Evolutionary conservation across 495 filamentous ascomycete genomes (phyloP).

Genomic region (Lineolata rhizophorae): DNA sequence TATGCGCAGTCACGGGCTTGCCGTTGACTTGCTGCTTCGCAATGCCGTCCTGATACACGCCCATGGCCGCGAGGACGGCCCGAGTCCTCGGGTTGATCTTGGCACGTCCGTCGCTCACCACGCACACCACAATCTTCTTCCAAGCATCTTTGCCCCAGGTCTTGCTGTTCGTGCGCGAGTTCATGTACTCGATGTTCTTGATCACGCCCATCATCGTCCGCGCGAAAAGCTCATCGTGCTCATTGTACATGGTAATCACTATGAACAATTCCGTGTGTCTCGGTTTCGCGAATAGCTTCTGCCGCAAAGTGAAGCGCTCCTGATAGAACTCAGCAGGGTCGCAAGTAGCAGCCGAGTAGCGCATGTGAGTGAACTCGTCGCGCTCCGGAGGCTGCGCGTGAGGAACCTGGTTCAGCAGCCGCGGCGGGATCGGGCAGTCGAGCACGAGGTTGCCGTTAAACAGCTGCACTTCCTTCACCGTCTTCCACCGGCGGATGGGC

Average conservation of each 20-base stretch:
- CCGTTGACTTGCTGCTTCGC: conserved; percentile 95
- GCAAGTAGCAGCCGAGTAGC: conserved; percentile 91
- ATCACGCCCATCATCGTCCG: conserved; percentile 93
- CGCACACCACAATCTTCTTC: conserved; percentile 99
- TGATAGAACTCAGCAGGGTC: conserved; percentile 75
- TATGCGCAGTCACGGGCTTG: conserved; percentile 93
- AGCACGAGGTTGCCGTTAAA: conserved; percentile 95
- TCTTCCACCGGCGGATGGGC: conserved; percentile 86
- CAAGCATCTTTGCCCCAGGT: conserved; percentile 98
- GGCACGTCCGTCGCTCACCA: conserved; percentile 92
- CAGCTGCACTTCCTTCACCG: conserved; percentile 90
- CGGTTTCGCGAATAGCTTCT: conserved; percentile 82
- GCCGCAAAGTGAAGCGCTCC: conserved; percentile 79
- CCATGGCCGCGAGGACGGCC: conserved; percentile 78
- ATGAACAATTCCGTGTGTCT: conserved; percentile 94
- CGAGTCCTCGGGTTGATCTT: conserved; percentile 92
- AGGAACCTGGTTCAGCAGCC: conserved; percentile 61
- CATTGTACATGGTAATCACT: conserved; percentile 97
- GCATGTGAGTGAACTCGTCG: conserved; percentile 98
- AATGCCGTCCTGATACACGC: conserved; percentile 95
- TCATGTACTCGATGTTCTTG: conserved; percentile 98
- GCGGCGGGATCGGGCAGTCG: conserved; percentile 88
- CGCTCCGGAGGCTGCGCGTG: conserved; percentile 63
- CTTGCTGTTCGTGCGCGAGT: conserved; percentile 68
- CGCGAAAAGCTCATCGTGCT: conserved; percentile 91